These are phyloP conservation scores for Persicaria maculosa DNA, from an alignment of 148 eudicot species.

Conservation along the genomic window DNA sequence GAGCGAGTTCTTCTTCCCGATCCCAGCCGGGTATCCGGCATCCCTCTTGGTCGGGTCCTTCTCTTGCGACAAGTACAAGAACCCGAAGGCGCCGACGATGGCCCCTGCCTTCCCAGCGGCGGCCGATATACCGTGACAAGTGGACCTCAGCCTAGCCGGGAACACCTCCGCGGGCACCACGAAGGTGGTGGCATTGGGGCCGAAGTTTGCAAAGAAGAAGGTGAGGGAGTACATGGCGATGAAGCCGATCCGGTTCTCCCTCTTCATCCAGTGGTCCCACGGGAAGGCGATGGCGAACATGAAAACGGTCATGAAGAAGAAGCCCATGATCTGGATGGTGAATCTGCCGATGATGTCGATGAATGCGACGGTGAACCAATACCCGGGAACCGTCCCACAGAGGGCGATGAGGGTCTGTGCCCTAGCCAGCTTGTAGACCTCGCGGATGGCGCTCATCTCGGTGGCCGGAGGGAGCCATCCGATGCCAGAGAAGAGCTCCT, in stretches of 20 bases:
- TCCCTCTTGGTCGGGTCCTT: not conserved
- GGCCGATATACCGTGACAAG: conserved; percentile 6
- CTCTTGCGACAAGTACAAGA: conserved; percentile 1
- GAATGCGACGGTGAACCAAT: conserved; percentile 13
- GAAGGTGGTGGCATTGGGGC: conserved; percentile 14
- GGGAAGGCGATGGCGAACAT: conserved; percentile 11
- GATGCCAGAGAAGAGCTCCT: not conserved
- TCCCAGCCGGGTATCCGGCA: not conserved
- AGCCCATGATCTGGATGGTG: conserved; percentile 9
- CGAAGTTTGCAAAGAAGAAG: conserved; percentile 15
- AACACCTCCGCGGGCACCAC: conserved; percentile 6
- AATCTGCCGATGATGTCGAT: conserved; percentile 4
- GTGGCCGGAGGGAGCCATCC: conserved; percentile 3
- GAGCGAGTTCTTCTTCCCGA: conserved; percentile 1
- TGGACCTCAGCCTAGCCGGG: conserved; percentile 9
- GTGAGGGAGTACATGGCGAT: conserved; percentile 4
- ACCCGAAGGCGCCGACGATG: conserved; percentile 11
- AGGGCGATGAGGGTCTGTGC: conserved; percentile 9
- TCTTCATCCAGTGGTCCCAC: not conserved
- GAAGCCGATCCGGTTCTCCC: not conserved
- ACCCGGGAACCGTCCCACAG: conserved; percentile 9
- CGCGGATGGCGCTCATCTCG: conserved; percentile 3
- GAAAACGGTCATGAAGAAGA: conserved; percentile 9
- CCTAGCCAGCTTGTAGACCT: conserved; percentile 7
- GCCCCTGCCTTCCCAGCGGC: conserved; percentile 12